Evolutionary conservation across 495 filamentous ascomycete species (phyloP).

Genomic region (Hyaloscypha variabilis): DNA sequence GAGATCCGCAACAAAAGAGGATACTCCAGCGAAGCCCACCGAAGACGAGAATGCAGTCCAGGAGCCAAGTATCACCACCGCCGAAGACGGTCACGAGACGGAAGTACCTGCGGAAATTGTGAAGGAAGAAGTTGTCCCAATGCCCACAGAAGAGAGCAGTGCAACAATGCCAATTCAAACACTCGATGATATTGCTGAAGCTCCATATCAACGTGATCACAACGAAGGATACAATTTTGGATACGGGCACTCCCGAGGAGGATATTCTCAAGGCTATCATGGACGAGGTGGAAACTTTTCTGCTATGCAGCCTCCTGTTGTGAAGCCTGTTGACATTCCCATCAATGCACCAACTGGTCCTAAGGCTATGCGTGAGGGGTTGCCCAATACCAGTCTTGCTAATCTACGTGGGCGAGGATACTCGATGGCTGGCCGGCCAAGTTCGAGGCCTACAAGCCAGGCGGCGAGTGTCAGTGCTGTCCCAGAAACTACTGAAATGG

Average conservation of each 20-base stretch:
- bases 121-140: background rate
- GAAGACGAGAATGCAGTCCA: conserved; percentile 20
- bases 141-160: conserved; percentile 3
- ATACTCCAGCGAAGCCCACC: conserved; percentile 17
- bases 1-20: conserved; percentile 27
- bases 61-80: background rate
- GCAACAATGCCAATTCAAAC: conserved; percentile 30
- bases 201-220: conserved; percentile 2
- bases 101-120: conserved; percentile 10
- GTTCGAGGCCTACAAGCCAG: conserved; percentile 14
- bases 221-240: conserved; percentile 5
- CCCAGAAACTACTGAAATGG: conserved; percentile 24
- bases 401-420: conserved; percentile 48
- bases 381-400: conserved; percentile 71
- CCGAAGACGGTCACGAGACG: conserved; percentile 1
- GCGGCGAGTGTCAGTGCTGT: conserved; percentile 26
- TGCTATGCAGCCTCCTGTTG: conserved; percentile 24
- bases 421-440: conserved; percentile 15
- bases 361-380: conserved; percentile 88
- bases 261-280: conserved; percentile 16
- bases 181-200: conserved; percentile 24
- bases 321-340: conserved; percentile 44
- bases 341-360: conserved; percentile 84
- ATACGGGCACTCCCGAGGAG: conserved; percentile 19
- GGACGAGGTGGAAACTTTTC: conserved; percentile 23